phyloP scores from a whole-genome alignment of 805 yeast genomes.

The Nakazawaea sp. region DNA sequence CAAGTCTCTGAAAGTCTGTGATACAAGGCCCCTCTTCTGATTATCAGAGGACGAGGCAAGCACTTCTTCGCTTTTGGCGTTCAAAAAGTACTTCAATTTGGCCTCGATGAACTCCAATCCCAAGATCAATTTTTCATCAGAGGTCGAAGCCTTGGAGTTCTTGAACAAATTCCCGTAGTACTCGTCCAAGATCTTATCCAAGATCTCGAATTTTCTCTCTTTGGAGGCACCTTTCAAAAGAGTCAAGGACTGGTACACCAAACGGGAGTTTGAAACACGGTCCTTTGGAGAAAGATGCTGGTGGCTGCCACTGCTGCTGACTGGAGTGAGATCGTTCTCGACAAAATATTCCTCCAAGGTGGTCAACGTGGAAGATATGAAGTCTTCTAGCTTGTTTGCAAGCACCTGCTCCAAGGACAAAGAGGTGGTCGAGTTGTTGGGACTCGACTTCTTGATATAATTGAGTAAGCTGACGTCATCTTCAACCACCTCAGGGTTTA shows the following conservation, averaged over 20 bases:
- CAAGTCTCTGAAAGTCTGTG: slow-evolving; percentile 14
- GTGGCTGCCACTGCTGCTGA: not conserved
- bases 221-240: slow-evolving; percentile 1
- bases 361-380: slow-evolving; percentile 9
- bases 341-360: slow-evolving; percentile 5
- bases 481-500: not conserved
- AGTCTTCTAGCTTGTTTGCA: slow-evolving; percentile 4
- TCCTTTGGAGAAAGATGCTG: not conserved
- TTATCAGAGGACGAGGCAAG: slow-evolving; percentile 3
- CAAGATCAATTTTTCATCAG: slow-evolving; percentile 13
- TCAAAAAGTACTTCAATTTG: slow-evolving; percentile 24
- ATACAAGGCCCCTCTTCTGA: slow-evolving; percentile 8
- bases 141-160: slow-evolving; percentile 7
- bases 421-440: slow-evolving; percentile 1
- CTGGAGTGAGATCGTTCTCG: not conserved
- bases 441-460: slow-evolving; percentile 8
- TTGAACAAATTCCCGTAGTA: slow-evolving; percentile 7
- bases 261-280: slow-evolving; percentile 1
- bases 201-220: slow-evolving; percentile 7
- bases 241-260: slow-evolving; percentile 8
- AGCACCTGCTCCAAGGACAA: slow-evolving; percentile 6
- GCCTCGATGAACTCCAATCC: slow-evolving; percentile 28
- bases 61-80: slow-evolving; percentile 18
- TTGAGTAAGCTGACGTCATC: slow-evolving; percentile 5
- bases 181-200: slow-evolving; percentile 10